Conservation (phyloP, 768 basidiomycete species). For the Mycena belliarum region DNA sequence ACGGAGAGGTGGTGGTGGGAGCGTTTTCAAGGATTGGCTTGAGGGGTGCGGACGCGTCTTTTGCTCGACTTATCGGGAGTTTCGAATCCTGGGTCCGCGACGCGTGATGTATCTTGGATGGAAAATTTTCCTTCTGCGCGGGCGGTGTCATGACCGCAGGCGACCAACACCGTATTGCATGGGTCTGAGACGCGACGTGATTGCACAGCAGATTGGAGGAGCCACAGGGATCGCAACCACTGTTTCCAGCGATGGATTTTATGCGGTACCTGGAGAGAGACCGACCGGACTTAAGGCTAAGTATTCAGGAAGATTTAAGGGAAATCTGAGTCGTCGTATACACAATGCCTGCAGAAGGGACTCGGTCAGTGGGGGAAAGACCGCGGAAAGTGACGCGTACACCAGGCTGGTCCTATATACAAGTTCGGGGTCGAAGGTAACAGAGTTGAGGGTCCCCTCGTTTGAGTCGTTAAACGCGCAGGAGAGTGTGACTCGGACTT, state of each 20-base stretch:
- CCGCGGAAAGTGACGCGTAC: not conserved
- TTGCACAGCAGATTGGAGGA: not conserved
- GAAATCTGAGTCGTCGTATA: not conserved
- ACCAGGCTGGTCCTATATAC: conserved; percentile 10
- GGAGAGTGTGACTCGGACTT: too few relatives aligned
- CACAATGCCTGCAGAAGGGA: not conserved
- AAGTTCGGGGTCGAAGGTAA: not conserved
- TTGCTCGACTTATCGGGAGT: not conserved
- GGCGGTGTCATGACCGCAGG: conserved; percentile 19
- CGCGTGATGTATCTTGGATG: not conserved
- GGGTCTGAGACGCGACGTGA: not conserved
- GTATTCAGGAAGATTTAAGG: not conserved
- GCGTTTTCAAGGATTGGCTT: conserved; percentile 18
- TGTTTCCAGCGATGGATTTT: not conserved
- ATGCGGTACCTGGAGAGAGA: not conserved
- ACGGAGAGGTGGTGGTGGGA: not conserved
- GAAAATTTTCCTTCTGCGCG: conserved; percentile 20
- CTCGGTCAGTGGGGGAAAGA: not conserved
- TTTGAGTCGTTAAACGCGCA: too few relatives aligned
- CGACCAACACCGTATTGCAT: conserved; percentile 6
- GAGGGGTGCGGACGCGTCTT: conserved; percentile 14
- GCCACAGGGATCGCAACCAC: not conserved
- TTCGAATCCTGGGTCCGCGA: conserved; percentile 1
- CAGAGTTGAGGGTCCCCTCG: not conserved
- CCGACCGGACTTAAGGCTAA: not conserved